Base-by-base conservation (phyloP, 129 eudicot genomes). In the Tanacetum coccineum region DNA sequence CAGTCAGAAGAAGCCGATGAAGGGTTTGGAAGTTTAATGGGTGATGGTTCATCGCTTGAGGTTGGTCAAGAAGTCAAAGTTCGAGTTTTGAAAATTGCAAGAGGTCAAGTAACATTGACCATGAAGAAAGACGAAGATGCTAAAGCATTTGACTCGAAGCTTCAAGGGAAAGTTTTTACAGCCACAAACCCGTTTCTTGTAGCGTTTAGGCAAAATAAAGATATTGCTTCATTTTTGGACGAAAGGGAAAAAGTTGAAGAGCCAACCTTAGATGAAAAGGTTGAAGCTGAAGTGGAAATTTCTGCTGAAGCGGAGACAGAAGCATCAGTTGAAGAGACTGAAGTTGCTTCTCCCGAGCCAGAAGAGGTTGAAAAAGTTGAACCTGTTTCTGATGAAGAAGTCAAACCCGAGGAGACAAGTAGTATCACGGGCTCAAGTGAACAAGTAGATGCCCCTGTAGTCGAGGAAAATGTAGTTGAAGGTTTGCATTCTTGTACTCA, bases 51-150 rank as follows among this genome's bases (percentile, higher is more conserved):
- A 13, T 74, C 94, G 3, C 66, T 94, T 48, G 80, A 84, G 79
- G 72, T 80, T 0, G 99, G 96, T 48, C 93, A 94, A 81, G 90
- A 86, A 82, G 95, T 94, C 59, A 83, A 75, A 56, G 97, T 89
- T 47, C 84, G 99, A 21, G 99, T 94, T 40, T 80, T 89, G 82
- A 81, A 90, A 13, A 79, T 84, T 22, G 59, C 76, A 53, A 79
- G 99, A 78, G 99, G 97, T 49, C 80, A 76, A 76, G 81, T 81
- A 28, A 84, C 95, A 15, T 81, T 94, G 79, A 94, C 96, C 13
- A 89, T 87, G 99, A 94, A 87, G 74, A 81, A 66, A 71, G 93
- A 87, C 14, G 90, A 79, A 72, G 81, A 74, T 61, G 67, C 9
- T 70, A 72, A 44, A 55, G 78, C 65, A 54, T 66, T 81, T 2